A percentile compares a stretch with the other conserved stretches of the same genome.
Conservation (phyloP, 2,329 filamentous ascomycete genomes). For the Aspergillus calidoustus region DNA sequence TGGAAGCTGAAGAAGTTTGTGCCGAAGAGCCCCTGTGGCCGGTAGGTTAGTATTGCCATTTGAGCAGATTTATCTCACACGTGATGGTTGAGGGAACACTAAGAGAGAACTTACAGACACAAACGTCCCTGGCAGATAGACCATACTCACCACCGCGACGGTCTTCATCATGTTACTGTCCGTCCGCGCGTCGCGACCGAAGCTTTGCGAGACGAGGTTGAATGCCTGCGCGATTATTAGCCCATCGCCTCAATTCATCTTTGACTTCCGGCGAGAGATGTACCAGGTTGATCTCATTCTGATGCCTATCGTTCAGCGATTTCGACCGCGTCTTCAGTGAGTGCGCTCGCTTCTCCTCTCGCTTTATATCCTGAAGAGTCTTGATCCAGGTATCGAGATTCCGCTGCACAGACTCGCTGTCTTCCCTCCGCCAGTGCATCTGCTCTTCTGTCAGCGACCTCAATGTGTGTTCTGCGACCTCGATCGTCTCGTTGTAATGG, state of each 20-base stretch:
- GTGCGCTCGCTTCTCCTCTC: slow-evolving; percentile 31
- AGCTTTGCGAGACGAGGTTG: slow-evolving; percentile 38
- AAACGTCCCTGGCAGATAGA: slow-evolving; percentile 37
- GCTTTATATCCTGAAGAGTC: slow-evolving; percentile 22
- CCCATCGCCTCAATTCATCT: background rate
- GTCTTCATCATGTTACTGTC: slow-evolving; percentile 39
- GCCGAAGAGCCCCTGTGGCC: slow-evolving; percentile 37
- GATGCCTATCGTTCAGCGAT: slow-evolving; percentile 35
- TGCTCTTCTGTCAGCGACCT: slow-evolving; percentile 29
- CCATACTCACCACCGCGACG: slow-evolving; percentile 32
- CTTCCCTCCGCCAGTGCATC: slow-evolving; percentile 17
- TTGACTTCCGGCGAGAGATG: background rate
- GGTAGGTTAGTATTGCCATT: background rate
- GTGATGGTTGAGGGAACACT: background rate
- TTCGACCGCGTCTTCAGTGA: slow-evolving; percentile 32
- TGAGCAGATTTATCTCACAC: background rate
- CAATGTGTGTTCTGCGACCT: slow-evolving; percentile 36
- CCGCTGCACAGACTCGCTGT: background rate
- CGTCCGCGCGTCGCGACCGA: slow-evolving; percentile 27
- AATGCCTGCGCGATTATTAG: slow-evolving; percentile 29
- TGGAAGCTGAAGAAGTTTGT: slow-evolving; percentile 41
- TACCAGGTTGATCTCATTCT: slow-evolving; percentile 42
- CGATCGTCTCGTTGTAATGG: slow-evolving; percentile 38
- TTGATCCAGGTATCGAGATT: slow-evolving; percentile 9
- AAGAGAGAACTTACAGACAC: slow-evolving; percentile 29